Evolutionary conservation across 2,329 filamentous ascomycete species (phyloP).

Genomic region (Claviceps pazoutovae): DNA sequence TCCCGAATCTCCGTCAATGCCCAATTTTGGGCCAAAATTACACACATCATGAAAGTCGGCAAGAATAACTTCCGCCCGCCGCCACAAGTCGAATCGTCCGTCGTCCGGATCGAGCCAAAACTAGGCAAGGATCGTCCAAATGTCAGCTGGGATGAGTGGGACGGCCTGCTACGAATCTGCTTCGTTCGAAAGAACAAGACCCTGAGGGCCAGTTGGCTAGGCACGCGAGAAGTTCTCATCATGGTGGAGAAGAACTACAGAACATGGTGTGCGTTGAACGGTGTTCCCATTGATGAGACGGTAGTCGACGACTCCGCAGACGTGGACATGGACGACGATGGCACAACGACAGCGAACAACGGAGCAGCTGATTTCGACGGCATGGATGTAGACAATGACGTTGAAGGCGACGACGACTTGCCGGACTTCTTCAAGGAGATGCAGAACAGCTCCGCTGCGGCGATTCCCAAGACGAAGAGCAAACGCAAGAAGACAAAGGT

Average conservation of each 20-base stretch:
- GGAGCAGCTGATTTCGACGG: slow-evolving; percentile 22
- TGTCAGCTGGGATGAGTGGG: slow-evolving; percentile 91
- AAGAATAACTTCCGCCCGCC: slow-evolving; percentile 95
- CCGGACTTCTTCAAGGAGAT: slow-evolving; percentile 72
- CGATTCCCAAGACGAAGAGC: slow-evolving; percentile 44
- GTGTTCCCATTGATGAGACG: slow-evolving; percentile 62
- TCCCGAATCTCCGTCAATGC: slow-evolving; percentile 83
- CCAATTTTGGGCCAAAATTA: slow-evolving; percentile 64
- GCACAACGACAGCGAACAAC: slow-evolving; percentile 12
- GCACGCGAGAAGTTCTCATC: slow-evolving; percentile 64
- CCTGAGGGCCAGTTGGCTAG: slow-evolving; percentile 65
- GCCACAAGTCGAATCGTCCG: slow-evolving; percentile 80
- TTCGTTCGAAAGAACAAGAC: slow-evolving; percentile 77
- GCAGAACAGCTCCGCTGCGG: slow-evolving; percentile 25
- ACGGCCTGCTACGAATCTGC: slow-evolving; percentile 67
- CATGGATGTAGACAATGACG: slow-evolving; percentile 17
- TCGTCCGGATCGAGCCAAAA: slow-evolving; percentile 83
- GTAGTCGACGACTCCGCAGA: slow-evolving; percentile 31
- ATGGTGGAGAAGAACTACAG: slow-evolving; percentile 81
- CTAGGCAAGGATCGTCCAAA: slow-evolving; percentile 61
- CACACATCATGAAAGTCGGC: slow-evolving; percentile 81
- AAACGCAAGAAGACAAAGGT: slow-evolving; percentile 68
- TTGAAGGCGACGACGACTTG: slow-evolving; percentile 59
- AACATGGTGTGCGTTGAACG: slow-evolving; percentile 79
- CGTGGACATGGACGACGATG: slow-evolving; percentile 21